These are phyloP conservation scores for Nemania bipapillata DNA, from an alignment of 2,329 filamentous ascomycete genomes.

Conservation along the genomic window DNA sequence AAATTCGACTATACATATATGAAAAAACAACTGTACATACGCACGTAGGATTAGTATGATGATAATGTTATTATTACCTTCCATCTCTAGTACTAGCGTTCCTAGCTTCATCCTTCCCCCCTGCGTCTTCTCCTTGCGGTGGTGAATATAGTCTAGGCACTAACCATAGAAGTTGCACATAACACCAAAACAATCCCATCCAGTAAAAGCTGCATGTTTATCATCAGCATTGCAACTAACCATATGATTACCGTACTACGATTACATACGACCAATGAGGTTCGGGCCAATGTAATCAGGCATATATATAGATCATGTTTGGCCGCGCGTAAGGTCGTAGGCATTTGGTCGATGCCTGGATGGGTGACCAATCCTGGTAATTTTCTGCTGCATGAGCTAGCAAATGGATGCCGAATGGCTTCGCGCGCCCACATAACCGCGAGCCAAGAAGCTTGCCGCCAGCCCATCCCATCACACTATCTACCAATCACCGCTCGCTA, in stretches of 20 bases:
- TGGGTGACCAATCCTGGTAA: not conserved
- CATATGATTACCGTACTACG: not conserved
- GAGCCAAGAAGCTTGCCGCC: slow-evolving; percentile 29
- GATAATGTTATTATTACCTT: not conserved
- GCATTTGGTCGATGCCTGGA: not conserved
- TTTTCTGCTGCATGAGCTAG: not conserved
- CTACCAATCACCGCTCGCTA: slow-evolving; percentile 35
- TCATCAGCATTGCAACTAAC: not conserved
- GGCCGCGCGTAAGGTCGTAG: slow-evolving; percentile 7
- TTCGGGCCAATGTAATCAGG: not conserved
- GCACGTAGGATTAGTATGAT: not conserved
- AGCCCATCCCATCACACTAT: not conserved
- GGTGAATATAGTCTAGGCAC: not conserved
- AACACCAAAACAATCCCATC: not conserved
- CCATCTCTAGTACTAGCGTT: not conserved
- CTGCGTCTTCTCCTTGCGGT: not conserved
- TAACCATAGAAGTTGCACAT: not conserved
- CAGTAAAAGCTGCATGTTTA: not conserved
- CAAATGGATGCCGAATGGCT: slow-evolving; percentile 6
- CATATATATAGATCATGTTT: slow-evolving; percentile 1
- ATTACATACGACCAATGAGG: not conserved
- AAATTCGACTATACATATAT: slow-evolving; percentile 19
- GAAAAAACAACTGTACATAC: slow-evolving; percentile 17
- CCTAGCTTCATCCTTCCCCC: not conserved
- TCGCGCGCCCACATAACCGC: slow-evolving; percentile 38